Evolutionary conservation across 345 rosid genomes (phyloP).

Genomic region (Eucalyptus tenuipes): DNA sequence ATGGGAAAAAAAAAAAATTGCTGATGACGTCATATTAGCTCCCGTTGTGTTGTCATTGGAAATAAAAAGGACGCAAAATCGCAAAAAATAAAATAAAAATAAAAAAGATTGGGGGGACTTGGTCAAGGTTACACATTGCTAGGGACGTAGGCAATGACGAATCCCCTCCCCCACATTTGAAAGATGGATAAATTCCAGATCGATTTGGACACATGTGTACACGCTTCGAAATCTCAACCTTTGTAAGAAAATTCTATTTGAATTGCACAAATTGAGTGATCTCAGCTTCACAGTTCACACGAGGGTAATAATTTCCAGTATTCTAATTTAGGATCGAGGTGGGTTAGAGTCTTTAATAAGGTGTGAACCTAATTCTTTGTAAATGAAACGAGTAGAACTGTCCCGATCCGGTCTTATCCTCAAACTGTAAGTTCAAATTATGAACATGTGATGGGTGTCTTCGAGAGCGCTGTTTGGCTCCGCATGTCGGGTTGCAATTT

Average conservation of each 20-base stretch:
- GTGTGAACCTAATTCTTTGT: background rate
- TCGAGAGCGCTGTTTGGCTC: background rate
- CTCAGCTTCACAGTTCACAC: background rate
- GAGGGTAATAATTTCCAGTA: background rate
- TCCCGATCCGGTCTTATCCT: background rate
- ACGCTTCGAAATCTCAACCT: background rate
- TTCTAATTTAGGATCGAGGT: background rate
- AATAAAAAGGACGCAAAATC: background rate
- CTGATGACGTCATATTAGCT: background rate
- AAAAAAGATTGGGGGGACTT: background rate
- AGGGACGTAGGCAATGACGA: background rate
- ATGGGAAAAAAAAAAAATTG: accelerated
- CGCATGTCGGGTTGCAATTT: background rate
- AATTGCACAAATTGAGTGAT: background rate
- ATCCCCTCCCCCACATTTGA: background rate
- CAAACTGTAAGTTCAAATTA: background rate
- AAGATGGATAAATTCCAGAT: background rate
- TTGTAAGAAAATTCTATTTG: background rate
- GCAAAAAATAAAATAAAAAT: background rate
- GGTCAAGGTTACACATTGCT: background rate
- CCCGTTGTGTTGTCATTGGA: background rate
- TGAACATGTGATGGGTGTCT: accelerated
- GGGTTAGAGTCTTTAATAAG: background rate
- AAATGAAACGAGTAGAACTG: accelerated
- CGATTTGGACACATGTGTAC: background rate